phyloP scores from a whole-genome alignment of 257 asterid species.

The Solanum chmielewskii region DNA sequence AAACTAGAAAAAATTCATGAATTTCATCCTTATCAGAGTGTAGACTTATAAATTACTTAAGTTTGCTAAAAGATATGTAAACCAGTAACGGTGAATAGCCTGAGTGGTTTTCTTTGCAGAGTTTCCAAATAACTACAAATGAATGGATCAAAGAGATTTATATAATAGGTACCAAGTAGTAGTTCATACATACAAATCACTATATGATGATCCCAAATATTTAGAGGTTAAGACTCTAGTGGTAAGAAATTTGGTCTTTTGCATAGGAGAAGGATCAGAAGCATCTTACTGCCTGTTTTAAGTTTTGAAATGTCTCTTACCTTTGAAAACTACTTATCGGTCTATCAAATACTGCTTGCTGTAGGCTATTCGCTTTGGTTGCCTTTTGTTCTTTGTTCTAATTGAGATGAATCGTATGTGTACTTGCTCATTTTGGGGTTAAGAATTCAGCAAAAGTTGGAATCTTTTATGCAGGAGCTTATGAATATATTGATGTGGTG shows the following conservation, averaged over 20 bases:
- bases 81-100: not conserved
- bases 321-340: not conserved
- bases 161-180: not conserved
- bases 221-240: not conserved
- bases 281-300: not conserved
- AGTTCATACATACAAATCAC: not conserved
- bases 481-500: constrained; percentile 69
- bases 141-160: not conserved
- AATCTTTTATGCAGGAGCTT: constrained; percentile 34
- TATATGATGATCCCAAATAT: not conserved
- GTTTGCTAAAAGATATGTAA: not conserved
- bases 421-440: not conserved
- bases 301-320: not conserved
- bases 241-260: not conserved
- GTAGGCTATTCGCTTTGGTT: not conserved
- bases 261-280: not conserved
- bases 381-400: not conserved
- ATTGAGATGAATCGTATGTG: not conserved
- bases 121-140: not conserved
- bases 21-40: not conserved
- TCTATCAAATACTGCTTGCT: not conserved
- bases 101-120: not conserved
- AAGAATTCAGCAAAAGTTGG: not conserved
- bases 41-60: not conserved
- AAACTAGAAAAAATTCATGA: not conserved